These are phyloP conservation scores for Jaapia argillacea DNA, from an alignment of 768 basidiomycete species.

Conservation along the genomic window DNA sequence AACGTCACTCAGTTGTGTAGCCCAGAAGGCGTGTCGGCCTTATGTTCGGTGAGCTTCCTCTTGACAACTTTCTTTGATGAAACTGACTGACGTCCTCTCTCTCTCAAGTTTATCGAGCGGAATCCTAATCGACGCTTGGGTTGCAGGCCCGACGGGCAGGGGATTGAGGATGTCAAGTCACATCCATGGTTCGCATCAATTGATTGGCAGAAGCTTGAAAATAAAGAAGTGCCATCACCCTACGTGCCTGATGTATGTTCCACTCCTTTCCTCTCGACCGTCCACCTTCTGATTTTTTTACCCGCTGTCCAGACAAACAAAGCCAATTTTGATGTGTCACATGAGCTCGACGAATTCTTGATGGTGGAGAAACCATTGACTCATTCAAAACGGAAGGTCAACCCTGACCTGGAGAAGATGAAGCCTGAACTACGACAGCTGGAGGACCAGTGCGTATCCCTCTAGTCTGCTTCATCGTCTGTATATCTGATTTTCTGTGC, in stretches of 20 bases:
- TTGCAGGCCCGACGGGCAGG: conserved; percentile 59
- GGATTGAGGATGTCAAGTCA: conserved; percentile 64
- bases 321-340: conserved; percentile 97
- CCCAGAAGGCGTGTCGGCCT: conserved; percentile 49
- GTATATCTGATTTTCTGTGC: conserved; percentile 5
- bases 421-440: conserved; percentile 86
- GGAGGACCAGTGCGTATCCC: conserved; percentile 72
- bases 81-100: neutral
- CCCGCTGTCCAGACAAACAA: conserved; percentile 66
- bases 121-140: conserved; percentile 73
- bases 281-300: no score
- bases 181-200: conserved; percentile 82
- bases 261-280: neutral
- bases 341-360: conserved; percentile 95
- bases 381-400: conserved; percentile 84
- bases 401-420: conserved; percentile 78
- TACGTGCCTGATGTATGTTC: conserved; percentile 87
- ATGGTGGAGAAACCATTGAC: conserved; percentile 98
- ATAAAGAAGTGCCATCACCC: conserved; percentile 63
- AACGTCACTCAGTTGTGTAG: conserved; percentile 52
- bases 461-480: conserved; percentile 1
- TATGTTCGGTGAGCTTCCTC: conserved; percentile 48
- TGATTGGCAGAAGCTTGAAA: conserved; percentile 72
- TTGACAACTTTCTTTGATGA: neutral
- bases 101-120: conserved; percentile 68